Evolutionary conservation across 139 green algal species (phyloP).

Genomic region (Coccomyxa sp.): DNA sequence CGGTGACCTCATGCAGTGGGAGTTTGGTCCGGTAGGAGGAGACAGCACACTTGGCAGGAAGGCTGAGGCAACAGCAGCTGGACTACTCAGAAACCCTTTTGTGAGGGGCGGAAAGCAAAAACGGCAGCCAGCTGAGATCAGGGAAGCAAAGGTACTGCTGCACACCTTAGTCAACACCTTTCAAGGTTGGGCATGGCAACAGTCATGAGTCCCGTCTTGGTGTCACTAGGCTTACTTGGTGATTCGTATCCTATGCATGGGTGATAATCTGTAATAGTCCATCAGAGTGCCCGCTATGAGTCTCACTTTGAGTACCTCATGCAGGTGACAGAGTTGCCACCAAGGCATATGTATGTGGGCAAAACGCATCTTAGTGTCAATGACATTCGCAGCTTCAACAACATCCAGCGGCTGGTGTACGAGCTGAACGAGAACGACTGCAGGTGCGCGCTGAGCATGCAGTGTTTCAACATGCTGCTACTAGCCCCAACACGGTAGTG

Average conservation of each 20-base stretch:
- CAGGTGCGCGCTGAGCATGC: conserved; percentile 15
- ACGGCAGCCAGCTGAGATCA: conserved; percentile 11
- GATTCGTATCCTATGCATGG: too few relatives aligned
- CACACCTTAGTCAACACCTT: too few relatives aligned
- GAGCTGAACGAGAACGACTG: conserved; percentile 23
- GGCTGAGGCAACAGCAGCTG: too few relatives aligned
- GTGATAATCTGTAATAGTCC: too few relatives aligned
- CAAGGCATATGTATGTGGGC: conserved; percentile 12
- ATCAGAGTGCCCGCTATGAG: background rate
- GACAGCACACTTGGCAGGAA: conserved; percentile 12
- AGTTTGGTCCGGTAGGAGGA: conserved; percentile 18
- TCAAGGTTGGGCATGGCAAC: too few relatives aligned
- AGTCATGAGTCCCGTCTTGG: too few relatives aligned
- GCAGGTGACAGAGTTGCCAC: conserved; percentile 17
- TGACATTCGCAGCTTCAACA: conserved; percentile 25
- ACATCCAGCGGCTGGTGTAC: conserved; percentile 11
- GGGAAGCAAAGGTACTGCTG: conserved; percentile 18
- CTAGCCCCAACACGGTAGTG: too few relatives aligned
- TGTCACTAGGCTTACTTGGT: too few relatives aligned
- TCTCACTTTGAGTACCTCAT: background rate
- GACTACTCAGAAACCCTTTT: background rate
- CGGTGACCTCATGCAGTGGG: conserved; percentile 12
- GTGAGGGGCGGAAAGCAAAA: conserved; percentile 10
- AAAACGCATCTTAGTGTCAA: conserved; percentile 9
- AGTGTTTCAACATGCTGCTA: too few relatives aligned